These are phyloP conservation scores for Harringtonia lauricola DNA, from an alignment of 2,329 filamentous ascomycete species.

Conservation along the genomic window DNA sequence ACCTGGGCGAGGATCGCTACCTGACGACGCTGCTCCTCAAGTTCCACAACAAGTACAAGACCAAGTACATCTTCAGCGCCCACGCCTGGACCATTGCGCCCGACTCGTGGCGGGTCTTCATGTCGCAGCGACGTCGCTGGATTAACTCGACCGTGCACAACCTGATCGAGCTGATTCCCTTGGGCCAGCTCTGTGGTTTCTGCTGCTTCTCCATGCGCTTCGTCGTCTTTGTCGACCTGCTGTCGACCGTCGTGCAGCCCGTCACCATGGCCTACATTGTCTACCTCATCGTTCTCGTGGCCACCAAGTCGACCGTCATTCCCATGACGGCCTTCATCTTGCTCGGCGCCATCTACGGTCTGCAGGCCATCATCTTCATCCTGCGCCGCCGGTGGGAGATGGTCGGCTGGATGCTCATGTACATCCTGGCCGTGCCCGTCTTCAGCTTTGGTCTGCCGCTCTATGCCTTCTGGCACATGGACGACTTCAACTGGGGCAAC, in stretches of 20 bases:
- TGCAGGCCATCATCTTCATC: constrained; percentile 96
- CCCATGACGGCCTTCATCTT: constrained; percentile 83
- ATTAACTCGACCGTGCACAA: constrained; percentile 99
- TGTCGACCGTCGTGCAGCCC: constrained; percentile 86
- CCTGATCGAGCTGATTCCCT: constrained; percentile 84
- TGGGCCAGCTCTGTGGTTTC: constrained; percentile 94
- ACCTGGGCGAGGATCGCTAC: constrained; percentile 95
- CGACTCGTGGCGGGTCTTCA: constrained; percentile 86
- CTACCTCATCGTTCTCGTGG: constrained; percentile 73
- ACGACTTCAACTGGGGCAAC: constrained; percentile 99
- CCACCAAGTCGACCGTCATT: constrained; percentile 49
- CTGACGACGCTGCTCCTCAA: constrained; percentile 91
- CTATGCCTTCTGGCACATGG: constrained; percentile 99
- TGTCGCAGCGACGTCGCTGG: constrained; percentile 97
- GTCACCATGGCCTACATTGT: constrained; percentile 82
- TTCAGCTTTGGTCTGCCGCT: constrained; percentile 85
- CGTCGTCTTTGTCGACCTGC: constrained; percentile 84
- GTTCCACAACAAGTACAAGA: constrained; percentile 89
- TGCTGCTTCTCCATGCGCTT: constrained; percentile 99
- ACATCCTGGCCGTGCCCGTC: constrained; percentile 80
- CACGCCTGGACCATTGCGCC: constrained; percentile 97
- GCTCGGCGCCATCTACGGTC: constrained; percentile 89
- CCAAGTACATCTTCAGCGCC: constrained; percentile 87
- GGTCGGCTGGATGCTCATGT: constrained; percentile 98
- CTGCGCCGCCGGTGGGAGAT: constrained; percentile 97